A percentile compares a stretch with the other conserved stretches of the same genome.
These are phyloP conservation scores for Solanum etuberosum DNA, from an alignment of 257 asterid genomes.

Conservation along the genomic window DNA sequence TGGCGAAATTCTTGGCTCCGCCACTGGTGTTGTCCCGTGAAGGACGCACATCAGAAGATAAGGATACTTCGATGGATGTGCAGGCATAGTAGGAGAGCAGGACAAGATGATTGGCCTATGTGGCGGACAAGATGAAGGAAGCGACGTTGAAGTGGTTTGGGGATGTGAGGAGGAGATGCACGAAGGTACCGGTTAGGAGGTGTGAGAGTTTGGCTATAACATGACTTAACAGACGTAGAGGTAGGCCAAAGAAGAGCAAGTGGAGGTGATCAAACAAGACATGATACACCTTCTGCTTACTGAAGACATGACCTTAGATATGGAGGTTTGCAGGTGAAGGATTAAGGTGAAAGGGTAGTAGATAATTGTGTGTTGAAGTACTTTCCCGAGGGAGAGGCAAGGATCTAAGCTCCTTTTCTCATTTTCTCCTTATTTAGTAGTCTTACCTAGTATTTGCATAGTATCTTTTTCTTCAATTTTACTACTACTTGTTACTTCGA, in stretches of 20 bases:
- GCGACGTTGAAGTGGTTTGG: background rate
- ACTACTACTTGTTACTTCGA: background rate
- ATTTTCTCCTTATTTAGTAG: background rate
- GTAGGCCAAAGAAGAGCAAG: background rate
- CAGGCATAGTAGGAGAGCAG: background rate
- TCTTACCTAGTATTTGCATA: background rate
- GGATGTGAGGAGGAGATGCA: background rate
- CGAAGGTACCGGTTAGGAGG: background rate
- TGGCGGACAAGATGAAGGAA: background rate
- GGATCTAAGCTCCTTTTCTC: background rate
- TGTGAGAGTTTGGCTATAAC: background rate
- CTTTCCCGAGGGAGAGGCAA: background rate
- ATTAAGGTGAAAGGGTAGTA: background rate
- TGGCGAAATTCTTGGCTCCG: too few species aligned
- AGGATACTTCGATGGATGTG: background rate
- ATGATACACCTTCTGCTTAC: background rate
- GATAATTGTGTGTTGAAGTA: background rate
- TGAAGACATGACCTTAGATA: background rate
- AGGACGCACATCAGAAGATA: background rate
- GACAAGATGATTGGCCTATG: background rate
- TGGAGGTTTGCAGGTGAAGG: background rate
- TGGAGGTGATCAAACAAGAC: background rate
- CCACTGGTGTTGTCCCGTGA: background rate
- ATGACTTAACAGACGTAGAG: background rate
- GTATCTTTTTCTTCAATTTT: background rate